These are phyloP conservation scores for Trichosanthes truncata DNA, from an alignment of 306 rosid genomes.

Conservation along the genomic window DNA sequence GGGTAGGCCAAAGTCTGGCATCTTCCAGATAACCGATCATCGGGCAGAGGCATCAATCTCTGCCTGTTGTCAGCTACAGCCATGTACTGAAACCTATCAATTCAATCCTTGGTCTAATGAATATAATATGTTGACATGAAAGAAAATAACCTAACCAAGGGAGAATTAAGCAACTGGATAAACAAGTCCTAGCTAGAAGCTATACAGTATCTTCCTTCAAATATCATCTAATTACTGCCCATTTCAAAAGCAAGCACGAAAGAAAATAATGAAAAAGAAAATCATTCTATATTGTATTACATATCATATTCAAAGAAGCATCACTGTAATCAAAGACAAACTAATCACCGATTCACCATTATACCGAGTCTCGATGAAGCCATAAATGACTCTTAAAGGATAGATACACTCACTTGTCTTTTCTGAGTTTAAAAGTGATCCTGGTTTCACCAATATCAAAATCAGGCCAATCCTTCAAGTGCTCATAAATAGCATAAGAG, in stretches of 20 bases:
- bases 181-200: not conserved
- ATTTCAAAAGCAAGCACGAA: not conserved
- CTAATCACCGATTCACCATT: not conserved
- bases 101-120: not conserved
- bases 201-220: not conserved
- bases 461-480: constrained; percentile 74
- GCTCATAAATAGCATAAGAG: constrained; percentile 81
- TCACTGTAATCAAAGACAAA: not conserved
- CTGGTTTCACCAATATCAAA: constrained; percentile 86
- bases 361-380: not conserved
- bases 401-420: constrained; percentile 49
- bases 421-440: constrained; percentile 75
- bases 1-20: constrained; percentile 31
- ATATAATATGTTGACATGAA: not conserved
- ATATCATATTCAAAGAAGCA: not conserved
- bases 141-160: not conserved
- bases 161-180: not conserved
- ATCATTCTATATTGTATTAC: not conserved
- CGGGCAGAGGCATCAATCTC: constrained; percentile 39
- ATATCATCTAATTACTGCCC: not conserved
- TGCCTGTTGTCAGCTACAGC: constrained; percentile 30
- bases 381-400: not conserved
- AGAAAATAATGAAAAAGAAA: not conserved
- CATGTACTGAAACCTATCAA: constrained; percentile 39
- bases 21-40: constrained; percentile 25